Evolutionary conservation across 352 stramenopile species (phyloP), one percentile per base, ranked within the genome.

Genomic region (Phytopythium delawarense): DNA sequence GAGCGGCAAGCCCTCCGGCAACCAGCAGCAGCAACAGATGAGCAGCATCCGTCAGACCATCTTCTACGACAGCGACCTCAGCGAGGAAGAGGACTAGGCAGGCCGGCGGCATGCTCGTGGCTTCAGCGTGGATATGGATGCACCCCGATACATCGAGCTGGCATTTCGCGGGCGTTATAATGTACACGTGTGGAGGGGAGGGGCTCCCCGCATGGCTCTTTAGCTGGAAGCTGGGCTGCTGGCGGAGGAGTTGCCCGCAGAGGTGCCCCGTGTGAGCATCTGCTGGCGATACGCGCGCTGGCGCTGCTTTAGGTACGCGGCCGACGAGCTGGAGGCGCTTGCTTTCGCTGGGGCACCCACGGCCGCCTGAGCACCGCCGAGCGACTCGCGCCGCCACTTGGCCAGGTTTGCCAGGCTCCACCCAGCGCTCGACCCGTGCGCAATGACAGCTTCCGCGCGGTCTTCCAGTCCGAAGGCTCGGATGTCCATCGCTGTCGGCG

Each of bases 61-160:
- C 54, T 94, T 82, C 67, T 94, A 94, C 68, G 85, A 92, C 64
- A 94, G 85, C 67, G 85, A 92, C 65, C 62, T 94, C 60, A 80
- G 87, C 50, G 81, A 92, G 50, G 85, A 94, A 42, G 82, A 91
- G 59, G 69, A 79, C 52, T 84, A 82, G 34, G 32, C 4, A 12
- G 25, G 5, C 2, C 7, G 16, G 20, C 4, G 2, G 42, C 18
- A 7, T 25, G 42, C 5, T 13, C 21, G 7, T 13, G 39, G 39
- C 39, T 44, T 20, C 7, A 44, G 15, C 11, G 39, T 44, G 39
- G 39, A 44, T 44, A 44, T 44, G 34, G 34, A 39, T 12, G 7
- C 34, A 39, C 34, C 15, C 1, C 39, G 13, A 44, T 44, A 44
- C 39, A 44, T 44, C 15, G 11, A 44, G 39, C 2, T 44, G 39